phyloP scores from a whole-genome alignment of 305 asterid genomes.

The Coffea humblotiana region DNA sequence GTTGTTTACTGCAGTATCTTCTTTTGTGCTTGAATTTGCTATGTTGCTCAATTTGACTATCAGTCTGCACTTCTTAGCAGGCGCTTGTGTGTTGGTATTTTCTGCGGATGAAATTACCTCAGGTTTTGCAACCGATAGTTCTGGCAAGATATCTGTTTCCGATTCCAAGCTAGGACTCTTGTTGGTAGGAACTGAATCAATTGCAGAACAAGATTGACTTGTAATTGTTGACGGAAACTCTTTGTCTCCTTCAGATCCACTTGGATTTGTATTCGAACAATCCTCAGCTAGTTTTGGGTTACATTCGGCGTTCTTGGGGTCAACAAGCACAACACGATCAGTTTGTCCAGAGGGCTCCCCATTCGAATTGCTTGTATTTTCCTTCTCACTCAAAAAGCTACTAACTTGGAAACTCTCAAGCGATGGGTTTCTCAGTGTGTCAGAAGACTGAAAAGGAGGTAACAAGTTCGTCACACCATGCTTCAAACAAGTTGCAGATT shows the following conservation, averaged over 20 bases:
- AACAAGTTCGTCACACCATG: conserved; percentile 67
- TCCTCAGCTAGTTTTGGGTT: conserved; percentile 30
- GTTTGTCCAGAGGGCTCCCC: conserved; percentile 32
- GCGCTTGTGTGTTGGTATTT: conserved; percentile 33
- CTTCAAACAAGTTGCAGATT: conserved; percentile 73
- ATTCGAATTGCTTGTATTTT: conserved; percentile 30
- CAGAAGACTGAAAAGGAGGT: conserved; percentile 81
- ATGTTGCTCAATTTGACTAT: conserved; percentile 44
- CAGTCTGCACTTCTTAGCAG: conserved; percentile 63
- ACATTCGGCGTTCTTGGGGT: conserved; percentile 26
- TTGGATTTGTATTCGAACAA: conserved; percentile 32
- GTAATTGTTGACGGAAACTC: conserved; percentile 40
- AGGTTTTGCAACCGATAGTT: conserved; percentile 27
- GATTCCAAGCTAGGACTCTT: conserved; percentile 36
- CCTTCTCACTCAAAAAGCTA: conserved; percentile 15
- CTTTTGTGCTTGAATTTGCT: conserved; percentile 41
- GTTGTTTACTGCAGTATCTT: conserved; percentile 38
- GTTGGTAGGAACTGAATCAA: conserved; percentile 37
- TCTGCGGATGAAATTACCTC: conserved; percentile 28
- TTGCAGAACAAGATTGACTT: conserved; percentile 45
- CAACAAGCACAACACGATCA: conserved; percentile 24
- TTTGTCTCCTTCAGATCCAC: conserved; percentile 47
- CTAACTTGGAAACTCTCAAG: conserved; percentile 26
- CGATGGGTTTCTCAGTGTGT: conserved; percentile 39
- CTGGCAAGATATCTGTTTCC: conserved; percentile 33